Percentiles rank a stretch among this genome's conserved stretches.
phyloP scores from a whole-genome alignment of 768 basidiomycete genomes.

The Kwoniella sp. region DNA sequence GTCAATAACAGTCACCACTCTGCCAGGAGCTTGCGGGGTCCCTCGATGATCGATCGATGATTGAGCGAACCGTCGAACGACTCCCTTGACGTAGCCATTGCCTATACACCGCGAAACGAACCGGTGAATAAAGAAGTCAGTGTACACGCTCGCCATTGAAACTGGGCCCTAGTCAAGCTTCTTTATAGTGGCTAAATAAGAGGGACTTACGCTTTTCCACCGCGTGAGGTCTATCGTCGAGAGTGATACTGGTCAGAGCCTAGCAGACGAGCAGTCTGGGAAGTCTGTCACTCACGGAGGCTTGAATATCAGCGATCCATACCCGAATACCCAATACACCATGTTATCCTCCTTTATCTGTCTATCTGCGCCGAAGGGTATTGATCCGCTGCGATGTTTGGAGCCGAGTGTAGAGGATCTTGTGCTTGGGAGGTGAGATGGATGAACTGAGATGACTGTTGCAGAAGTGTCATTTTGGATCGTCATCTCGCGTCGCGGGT shows the following conservation, averaged over 20 bases:
- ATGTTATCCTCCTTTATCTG: constrained; percentile 12
- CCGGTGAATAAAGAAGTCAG: no score
- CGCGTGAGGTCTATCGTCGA: constrained; percentile 69
- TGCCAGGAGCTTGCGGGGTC: constrained; percentile 80
- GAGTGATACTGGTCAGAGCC: neutral
- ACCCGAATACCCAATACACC: constrained; percentile 79
- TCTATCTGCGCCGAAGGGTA: neutral
- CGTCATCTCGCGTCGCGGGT: neutral
- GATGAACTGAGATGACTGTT: neutral
- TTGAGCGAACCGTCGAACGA: constrained; percentile 86
- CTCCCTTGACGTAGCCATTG: constrained; percentile 84
- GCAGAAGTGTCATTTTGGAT: neutral
- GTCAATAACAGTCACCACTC: constrained; percentile 86
- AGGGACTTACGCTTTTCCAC: constrained; percentile 69
- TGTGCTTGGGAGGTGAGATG: no score
- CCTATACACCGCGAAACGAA: constrained; percentile 48
- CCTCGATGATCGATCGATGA: constrained; percentile 91
- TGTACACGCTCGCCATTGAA: no score
- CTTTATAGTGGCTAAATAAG: no score
- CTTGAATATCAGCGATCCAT: constrained; percentile 92
- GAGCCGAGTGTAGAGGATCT: no score
- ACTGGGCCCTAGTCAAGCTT: no score
- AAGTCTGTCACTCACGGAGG: constrained; percentile 57
- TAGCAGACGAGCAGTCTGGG: neutral
- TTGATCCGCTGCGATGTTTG: no score